Evolutionary conservation across 352 stramenopile species (phyloP).

Genomic region (Pythium utonaiense): DNA sequence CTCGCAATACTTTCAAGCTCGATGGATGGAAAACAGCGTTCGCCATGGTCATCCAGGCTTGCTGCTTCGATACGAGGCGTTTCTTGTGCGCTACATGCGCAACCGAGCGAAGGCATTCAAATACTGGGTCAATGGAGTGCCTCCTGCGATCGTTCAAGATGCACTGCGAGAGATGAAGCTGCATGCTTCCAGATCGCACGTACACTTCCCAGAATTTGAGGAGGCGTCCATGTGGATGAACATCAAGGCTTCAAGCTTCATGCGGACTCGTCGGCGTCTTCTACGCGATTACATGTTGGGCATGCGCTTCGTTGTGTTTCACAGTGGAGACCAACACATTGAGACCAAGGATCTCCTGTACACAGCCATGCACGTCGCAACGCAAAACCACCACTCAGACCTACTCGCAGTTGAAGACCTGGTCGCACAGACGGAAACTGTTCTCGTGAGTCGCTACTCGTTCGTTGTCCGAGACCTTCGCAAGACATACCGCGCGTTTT

Average conservation of each 20-base stretch:
- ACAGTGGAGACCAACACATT: conserved; percentile 30
- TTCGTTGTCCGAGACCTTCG: conserved; percentile 10
- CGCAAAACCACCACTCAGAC: conserved; percentile 32
- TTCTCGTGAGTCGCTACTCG: conserved; percentile 27
- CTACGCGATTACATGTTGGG: conserved; percentile 44
- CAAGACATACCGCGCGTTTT: conserved; percentile 27
- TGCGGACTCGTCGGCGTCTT: conserved; percentile 35
- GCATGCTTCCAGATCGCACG: conserved; percentile 39
- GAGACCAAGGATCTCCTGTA: conserved; percentile 43
- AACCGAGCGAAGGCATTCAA: conserved; percentile 20
- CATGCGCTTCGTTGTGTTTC: conserved; percentile 35
- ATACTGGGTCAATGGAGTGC: conserved; percentile 19
- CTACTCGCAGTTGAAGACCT: conserved; percentile 35
- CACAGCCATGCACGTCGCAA: conserved; percentile 37
- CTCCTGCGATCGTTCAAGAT: conserved; percentile 18
- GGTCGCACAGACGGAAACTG: conserved; percentile 26
- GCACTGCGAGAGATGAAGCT: conserved; percentile 42
- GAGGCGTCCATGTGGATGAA: conserved; percentile 38
- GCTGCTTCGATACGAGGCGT: conserved; percentile 56
- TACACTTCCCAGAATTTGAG: conserved; percentile 39
- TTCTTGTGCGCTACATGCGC: conserved; percentile 42
- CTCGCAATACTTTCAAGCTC: conserved; percentile 34
- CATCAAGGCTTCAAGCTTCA: conserved; percentile 30
- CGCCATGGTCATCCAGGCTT: conserved; percentile 38
- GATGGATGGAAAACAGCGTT: conserved; percentile 33